Base-by-base conservation (phyloP, 2,329 filamentous ascomycete genomes). In the Cryphonectria parasitica region DNA sequence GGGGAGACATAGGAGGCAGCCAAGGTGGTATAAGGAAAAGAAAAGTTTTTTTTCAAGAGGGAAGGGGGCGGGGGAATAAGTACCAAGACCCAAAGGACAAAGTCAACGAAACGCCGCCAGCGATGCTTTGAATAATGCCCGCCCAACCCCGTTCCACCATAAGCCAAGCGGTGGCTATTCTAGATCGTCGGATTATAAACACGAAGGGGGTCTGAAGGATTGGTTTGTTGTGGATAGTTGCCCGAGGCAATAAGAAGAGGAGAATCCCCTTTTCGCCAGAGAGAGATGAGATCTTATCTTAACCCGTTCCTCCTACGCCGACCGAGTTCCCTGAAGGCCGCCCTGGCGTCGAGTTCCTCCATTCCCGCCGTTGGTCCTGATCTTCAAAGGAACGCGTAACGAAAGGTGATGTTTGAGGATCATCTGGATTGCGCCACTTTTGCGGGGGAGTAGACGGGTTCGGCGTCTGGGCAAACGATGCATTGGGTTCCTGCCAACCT, bases 401-500 rank as follows among this genome's bases (percentile, higher is more conserved):
- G 72, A 86, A 85, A 2, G 83, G 84, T 34, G 81, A 82, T n/a
- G 81, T 79, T 56, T 83, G 82, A 31, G 77, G 79, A 36, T 84
- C 82, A 56, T 83, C 84, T 5, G 82, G 82, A 52, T 82, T 82
- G 72, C 84, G 83, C 79, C 85, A 85, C 73, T 83, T 83, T 39
- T 70, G 68, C 10, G 82, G 81, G 2, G 84, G 83, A 7, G 84
- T 87, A 49, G 83, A 86, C 68, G 84, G 84, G 41, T 71, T 70
- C 13, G 78, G 79, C n/a, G 74, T 73, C 45, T 79, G 79, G 63
- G 77, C 77, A 68, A 80, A 82, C 11, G 83, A 81, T 64, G 80
- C 75, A 17, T 83, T 79, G n/a, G 87, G 83, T 22, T 91, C 88
- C 75, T 90, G 91, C 90, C 91, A 94, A 6, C 92, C 87, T 31